Base-by-base conservation (phyloP, 2,329 filamentous ascomycete genomes). In the Penicillium hordei region DNA sequence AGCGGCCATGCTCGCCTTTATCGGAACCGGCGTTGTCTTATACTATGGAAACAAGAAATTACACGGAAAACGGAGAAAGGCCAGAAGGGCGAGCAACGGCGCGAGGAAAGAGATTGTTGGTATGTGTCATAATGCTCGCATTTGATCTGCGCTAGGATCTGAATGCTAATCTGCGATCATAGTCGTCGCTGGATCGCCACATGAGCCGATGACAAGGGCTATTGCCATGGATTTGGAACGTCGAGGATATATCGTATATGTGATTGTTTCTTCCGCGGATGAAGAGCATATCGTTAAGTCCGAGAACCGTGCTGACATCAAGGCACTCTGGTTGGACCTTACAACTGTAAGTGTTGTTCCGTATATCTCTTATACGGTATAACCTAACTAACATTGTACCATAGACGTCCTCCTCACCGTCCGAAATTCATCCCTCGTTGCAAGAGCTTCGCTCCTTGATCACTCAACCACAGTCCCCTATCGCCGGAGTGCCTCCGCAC, bases 171-270 rank as follows among this genome's bases (percentile, higher is more conserved):
- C 10, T 15, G 15, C 17, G 8, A 40, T 38, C 25, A 79, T 86
- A 72, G 89, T 97, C 29, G 84, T 97, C 61, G 92, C 92, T 23
- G 93, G 93, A n/a, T 92, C 91, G 21, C 89, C 91, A 7, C 86
- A 88, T 49, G 87, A 96, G 68, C 89, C 93, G 17, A 82, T 97
- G 69, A 93, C 91, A 7, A 89, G 88, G 68, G 91, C 91, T 12
- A 80, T 97, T 53, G 87, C 91, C 2, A 77, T 93, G 48, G 94
- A 99, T 70, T 81, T 99, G 65, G 94, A 97, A 77, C 83, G 92
- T 59, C 86, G 92, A 63, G 94, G 94, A 5, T 97, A 95, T 73
- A 90, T 97, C 60, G 91, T 97, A 55, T 99, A 92, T 73, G 82
- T 99, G 59, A 90, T 96, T 0, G 93, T 92, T 68, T 89, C 86